Base-by-base conservation (phyloP, 164 flowering plant species). In the Tetrastigma voinierianum region DNA sequence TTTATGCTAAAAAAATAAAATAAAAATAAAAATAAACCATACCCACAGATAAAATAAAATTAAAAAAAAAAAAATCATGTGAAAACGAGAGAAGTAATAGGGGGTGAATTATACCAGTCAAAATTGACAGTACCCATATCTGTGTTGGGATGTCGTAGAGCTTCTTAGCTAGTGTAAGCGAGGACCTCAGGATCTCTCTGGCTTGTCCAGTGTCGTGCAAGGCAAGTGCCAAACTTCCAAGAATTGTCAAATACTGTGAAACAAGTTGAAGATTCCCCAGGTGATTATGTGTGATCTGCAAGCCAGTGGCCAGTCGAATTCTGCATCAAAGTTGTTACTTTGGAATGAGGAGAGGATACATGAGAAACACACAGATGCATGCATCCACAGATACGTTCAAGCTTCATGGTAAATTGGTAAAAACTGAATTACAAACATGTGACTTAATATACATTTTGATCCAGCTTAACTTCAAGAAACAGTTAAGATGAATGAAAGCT, bases 211-310 rank as follows among this genome's bases (percentile, higher is more conserved):
- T 83, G 67, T 94, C 98, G 76, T 83, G 98, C 65, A 94, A n/a
- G 55, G 90, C 84, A 73, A 94, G 94, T 46, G 98, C 97, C 84
- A 94, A 80, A 72, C 86, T 88, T 25, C 98, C 98, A 65, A 94
- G 93, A 61, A 90, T 69, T 6, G 97, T 94, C 78, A 94, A 70
- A 80, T 90, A 94, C 72, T 94, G 98, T 23, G 98, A n/a, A n/a
- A n/a, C 94, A 65, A 94, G 90, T 77, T 94, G 97, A 81, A 94
- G 92, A 73, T 91, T 91, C 46, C 98, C 98, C 76, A 91, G 70
- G 67, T 83, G 79, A 69, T 73, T 83, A 77, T 94, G 98, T 17
- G 97, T 88, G 67, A 89, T 77, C 82, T 91, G 94, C 76, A 91
- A 80, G n/a, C n/a, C n/a, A n/a, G n/a, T n/a, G n/a, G n/a, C n/a